A percentile compares a stretch with the other conserved stretches of the same genome.
phyloP scores from a whole-genome alignment of 495 filamentous ascomycete species.

The Clohesyomyces aquaticus region DNA sequence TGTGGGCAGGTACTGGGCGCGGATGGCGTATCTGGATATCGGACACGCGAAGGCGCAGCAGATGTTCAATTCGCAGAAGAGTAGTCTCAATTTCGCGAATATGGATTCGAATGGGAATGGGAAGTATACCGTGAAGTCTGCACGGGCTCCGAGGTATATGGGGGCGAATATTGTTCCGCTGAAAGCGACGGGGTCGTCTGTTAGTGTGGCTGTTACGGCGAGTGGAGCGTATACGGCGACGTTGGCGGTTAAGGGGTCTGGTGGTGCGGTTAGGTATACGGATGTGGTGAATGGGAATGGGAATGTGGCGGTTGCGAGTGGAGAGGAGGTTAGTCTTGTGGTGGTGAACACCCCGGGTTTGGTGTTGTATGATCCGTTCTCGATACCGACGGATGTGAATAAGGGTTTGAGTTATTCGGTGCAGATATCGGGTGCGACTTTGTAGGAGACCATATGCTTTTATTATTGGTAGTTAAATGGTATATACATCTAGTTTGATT shows the following conservation, averaged over 20 bases:
- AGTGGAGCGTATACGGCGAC: slow-evolving; percentile 44
- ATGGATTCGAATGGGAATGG: slow-evolving; percentile 46
- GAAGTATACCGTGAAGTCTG: slow-evolving; percentile 50
- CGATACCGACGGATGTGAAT: slow-evolving; percentile 48
- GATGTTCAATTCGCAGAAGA: slow-evolving; percentile 43
- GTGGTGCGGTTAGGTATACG: slow-evolving; percentile 23
- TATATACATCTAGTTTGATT: too few relatives aligned
- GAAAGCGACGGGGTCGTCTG: slow-evolving; percentile 41
- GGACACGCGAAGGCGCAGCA: slow-evolving; percentile 48
- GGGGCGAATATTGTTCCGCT: slow-evolving; percentile 54
- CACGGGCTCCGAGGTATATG: slow-evolving; percentile 52
- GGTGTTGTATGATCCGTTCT: slow-evolving; percentile 52
- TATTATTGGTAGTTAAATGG: background rate
- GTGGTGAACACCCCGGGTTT: slow-evolving; percentile 51
- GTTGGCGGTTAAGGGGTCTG: slow-evolving; percentile 42
- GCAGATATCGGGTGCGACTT: slow-evolving; percentile 48
- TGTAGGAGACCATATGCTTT: slow-evolving; percentile 2
- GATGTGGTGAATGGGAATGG: slow-evolving; percentile 26
- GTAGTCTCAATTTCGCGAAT: slow-evolving; percentile 50
- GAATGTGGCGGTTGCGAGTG: slow-evolving; percentile 36
- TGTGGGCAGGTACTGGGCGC: slow-evolving; percentile 53
- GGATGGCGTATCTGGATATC: slow-evolving; percentile 55
- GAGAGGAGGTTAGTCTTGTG: slow-evolving; percentile 51
- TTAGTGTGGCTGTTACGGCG: slow-evolving; percentile 44
- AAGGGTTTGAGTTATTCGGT: slow-evolving; percentile 49